These are phyloP conservation scores for Immersiella caudata DNA, from an alignment of 495 filamentous ascomycete genomes.

Conservation along the genomic window DNA sequence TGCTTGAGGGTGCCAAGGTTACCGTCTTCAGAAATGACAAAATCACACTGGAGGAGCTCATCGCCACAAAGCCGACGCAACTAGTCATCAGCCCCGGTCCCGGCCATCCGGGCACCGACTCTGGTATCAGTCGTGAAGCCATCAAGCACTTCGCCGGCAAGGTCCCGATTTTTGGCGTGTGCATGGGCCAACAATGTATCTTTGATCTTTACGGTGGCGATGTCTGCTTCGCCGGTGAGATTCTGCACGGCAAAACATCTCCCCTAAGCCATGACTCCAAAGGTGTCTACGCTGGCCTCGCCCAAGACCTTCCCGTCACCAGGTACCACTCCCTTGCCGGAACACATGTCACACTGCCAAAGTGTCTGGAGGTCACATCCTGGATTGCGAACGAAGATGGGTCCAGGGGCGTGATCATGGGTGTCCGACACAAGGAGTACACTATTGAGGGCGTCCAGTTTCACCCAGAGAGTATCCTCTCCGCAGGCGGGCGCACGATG, in stretches of 20 bases:
- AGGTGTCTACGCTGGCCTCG: conserved; percentile 79
- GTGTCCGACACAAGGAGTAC: conserved; percentile 88
- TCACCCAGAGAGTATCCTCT: conserved; percentile 96
- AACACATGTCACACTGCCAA: conserved; percentile 84
- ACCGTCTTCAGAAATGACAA: conserved; percentile 91
- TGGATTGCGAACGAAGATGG: conserved; percentile 71
- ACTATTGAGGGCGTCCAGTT: conserved; percentile 94
- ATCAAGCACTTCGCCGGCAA: conserved; percentile 94
- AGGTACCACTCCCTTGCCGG: conserved; percentile 96
- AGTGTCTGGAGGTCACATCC: conserved; percentile 87
- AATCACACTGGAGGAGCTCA: conserved; percentile 79
- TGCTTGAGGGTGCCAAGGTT: conserved; percentile 88
- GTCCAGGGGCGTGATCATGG: conserved; percentile 87
- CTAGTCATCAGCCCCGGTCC: conserved; percentile 94
- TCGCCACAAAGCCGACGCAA: conserved; percentile 83
- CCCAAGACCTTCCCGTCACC: conserved; percentile 81
- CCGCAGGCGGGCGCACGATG: conserved; percentile 84
- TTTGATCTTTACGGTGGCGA: conserved; percentile 87
- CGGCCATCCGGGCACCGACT: conserved; percentile 86
- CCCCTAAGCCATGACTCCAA: conserved; percentile 83
- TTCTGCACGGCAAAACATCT: conserved; percentile 96
- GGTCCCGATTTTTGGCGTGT: conserved; percentile 95
- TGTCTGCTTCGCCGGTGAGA: conserved; percentile 92
- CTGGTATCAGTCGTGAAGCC: conserved; percentile 87
- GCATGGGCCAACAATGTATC: conserved; percentile 98